Evolutionary conservation across 2,329 filamentous ascomycete genomes (phyloP).

Genomic region (Fusarium buxicola): DNA sequence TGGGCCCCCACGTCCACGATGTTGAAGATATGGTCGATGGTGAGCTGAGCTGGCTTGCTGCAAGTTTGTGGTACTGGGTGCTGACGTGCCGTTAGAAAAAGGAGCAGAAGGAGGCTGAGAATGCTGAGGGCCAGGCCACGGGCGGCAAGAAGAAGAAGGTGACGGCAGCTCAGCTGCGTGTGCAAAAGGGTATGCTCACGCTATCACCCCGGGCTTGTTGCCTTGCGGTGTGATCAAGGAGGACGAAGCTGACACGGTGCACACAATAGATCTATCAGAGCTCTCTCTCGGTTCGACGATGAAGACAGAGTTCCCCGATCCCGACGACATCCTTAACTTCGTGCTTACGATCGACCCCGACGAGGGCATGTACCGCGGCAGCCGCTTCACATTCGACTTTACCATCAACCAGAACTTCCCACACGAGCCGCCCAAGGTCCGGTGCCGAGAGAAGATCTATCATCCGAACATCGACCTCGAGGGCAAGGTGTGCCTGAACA

Average conservation of each 20-base stretch:
- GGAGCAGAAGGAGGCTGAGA: slow-evolving; percentile 94
- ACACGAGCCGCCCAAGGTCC: slow-evolving; percentile 97
- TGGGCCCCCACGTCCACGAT: slow-evolving; percentile 66
- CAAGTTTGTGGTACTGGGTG: not conserved
- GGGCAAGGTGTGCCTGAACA: slow-evolving; percentile 98
- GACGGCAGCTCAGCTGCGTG: slow-evolving; percentile 92
- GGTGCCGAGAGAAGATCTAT: slow-evolving; percentile 98
- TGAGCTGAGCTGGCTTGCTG: slow-evolving; percentile 61
- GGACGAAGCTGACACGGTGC: slow-evolving; percentile 16
- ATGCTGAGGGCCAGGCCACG: slow-evolving; percentile 76
- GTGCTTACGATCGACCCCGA: slow-evolving; percentile 84
- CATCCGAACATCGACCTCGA: slow-evolving; percentile 98
- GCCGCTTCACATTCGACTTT: slow-evolving; percentile 90
- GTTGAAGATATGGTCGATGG: slow-evolving; percentile 99
- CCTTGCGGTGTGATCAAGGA: not conserved
- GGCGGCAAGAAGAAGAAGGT: slow-evolving; percentile 98
- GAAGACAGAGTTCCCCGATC: slow-evolving; percentile 83
- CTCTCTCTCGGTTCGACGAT: slow-evolving; percentile 83
- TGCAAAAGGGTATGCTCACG: slow-evolving; percentile 82
- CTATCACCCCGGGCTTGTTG: not conserved
- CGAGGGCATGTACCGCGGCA: slow-evolving; percentile 89
- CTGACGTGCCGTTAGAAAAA: slow-evolving; percentile 75
- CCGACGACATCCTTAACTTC: slow-evolving; percentile 89
- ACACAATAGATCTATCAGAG: slow-evolving; percentile 77
- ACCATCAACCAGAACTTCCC: slow-evolving; percentile 95